Percentiles rank a stretch among this genome's conserved stretches.
phyloP scores from a whole-genome alignment of 2,329 filamentous ascomycete genomes.

The Colletotrichum cereale region DNA sequence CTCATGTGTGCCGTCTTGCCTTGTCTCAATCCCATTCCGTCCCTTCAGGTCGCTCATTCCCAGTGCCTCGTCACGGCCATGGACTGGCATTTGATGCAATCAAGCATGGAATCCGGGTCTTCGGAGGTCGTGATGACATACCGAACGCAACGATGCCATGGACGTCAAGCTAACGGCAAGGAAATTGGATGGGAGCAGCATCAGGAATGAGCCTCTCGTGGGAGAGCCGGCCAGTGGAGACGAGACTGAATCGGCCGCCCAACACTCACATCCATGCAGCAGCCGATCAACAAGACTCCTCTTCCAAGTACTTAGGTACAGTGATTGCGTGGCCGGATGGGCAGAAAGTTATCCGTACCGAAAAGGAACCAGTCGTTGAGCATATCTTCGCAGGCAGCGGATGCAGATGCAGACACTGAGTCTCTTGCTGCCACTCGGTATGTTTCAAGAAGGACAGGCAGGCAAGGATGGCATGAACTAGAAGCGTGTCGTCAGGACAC shows the following conservation, averaged over 20 bases:
- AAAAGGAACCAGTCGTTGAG: background rate
- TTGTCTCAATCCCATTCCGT: background rate
- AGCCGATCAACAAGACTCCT: background rate
- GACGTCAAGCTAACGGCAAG: background rate
- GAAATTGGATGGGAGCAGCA: background rate
- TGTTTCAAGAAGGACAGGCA: constrained; percentile 24
- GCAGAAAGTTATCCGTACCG: background rate
- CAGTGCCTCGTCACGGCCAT: background rate
- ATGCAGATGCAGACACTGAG: background rate
- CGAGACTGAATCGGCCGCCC: background rate
- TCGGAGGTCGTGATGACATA: background rate
- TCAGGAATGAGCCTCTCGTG: background rate
- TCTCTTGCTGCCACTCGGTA: constrained; percentile 24
- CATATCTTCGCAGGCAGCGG: background rate
- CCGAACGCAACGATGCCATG: background rate
- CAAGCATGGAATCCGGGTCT: background rate
- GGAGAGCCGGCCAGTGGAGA: background rate
- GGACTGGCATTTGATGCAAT: background rate
- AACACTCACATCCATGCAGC: background rate
- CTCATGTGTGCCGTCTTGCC: background rate
- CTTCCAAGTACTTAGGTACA: too few species aligned
- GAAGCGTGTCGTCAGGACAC: background rate
- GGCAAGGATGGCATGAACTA: constrained; percentile 19
- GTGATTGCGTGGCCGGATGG: background rate
- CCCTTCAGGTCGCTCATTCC: background rate